phyloP scores from a whole-genome alignment of 768 basidiomycete species.

The Lactifluus volemus region DNA sequence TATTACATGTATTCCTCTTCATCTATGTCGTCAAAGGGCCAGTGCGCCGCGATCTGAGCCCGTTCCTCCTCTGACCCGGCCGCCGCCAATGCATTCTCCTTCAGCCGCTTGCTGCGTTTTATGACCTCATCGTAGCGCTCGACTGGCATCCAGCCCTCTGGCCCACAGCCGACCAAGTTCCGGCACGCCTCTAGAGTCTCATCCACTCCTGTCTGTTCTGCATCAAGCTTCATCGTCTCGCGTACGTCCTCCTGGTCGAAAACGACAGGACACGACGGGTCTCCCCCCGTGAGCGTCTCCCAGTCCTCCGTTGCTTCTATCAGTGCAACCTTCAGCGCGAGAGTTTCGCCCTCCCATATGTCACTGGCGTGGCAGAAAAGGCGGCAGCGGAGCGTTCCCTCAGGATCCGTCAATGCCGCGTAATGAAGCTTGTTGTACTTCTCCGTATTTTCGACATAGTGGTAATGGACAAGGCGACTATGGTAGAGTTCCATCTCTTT shows the following conservation, averaged over 20 bases:
- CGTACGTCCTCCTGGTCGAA: constrained; percentile 39
- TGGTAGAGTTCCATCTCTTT: constrained; percentile 31
- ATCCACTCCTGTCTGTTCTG: not conserved
- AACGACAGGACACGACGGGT: constrained; percentile 35
- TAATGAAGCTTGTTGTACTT: constrained; percentile 31
- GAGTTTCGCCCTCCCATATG: constrained; percentile 41
- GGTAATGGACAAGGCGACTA: constrained; percentile 40
- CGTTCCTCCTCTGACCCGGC: too few species aligned
- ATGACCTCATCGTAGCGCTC: too few species aligned
- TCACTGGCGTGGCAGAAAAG: constrained; percentile 37
- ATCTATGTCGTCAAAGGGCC: too few species aligned
- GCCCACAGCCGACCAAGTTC: not conserved
- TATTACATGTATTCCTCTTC: too few species aligned
- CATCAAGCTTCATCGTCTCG: constrained; percentile 33
- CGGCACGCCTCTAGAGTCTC: not conserved
- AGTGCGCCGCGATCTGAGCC: too few species aligned
- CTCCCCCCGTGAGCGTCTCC: constrained; percentile 33
- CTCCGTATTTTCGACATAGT: constrained; percentile 39
- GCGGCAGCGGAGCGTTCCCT: constrained; percentile 29
- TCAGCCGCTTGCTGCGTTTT: too few species aligned
- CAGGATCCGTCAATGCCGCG: not conserved
- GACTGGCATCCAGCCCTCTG: not conserved
- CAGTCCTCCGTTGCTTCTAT: constrained; percentile 37
- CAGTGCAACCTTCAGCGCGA: constrained; percentile 37
- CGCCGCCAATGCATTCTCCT: too few species aligned